Base-by-base conservation (phyloP, 495 filamentous ascomycete genomes). In the Annulohypoxylon moriforme region DNA sequence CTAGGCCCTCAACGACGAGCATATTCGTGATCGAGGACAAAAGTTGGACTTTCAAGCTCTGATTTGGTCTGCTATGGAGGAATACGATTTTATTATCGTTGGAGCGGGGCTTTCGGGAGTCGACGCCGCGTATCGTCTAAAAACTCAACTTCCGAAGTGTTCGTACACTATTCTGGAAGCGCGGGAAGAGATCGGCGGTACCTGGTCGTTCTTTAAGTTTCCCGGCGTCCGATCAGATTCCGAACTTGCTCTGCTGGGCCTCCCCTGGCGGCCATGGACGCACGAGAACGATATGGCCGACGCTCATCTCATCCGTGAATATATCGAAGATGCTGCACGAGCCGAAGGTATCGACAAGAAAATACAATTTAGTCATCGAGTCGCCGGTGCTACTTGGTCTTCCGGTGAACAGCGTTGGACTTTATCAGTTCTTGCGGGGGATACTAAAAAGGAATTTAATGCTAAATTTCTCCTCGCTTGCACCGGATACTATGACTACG, bases 61-160 rank as follows among this genome's bases (percentile, higher is more conserved):
- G 22, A 9, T 18, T 20, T 3, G 5, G 16, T 44, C 5, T 4
- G 18, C 24, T 4, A 68, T 69, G 52, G 68, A 75, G 1, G 68
- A 74, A 29, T 68, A 79, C 77, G 91, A 94, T 78, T 83, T 93
- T 18, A 76, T 91, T 65, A 87, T 94, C 72, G 75, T 93, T 38
- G 91, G 91, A 50, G 91, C 91, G 3, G 92, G 92, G 29, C 88
- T 94, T 66, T 90, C 88, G 49, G 92, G 91, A 61, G 88, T 94
- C 81, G 92, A 94, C 74, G 84, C 90, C 38, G 91, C 83, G 11
- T 93, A 93, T 72, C 87, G 90, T 4, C 68, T 94, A 1, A 89
- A 93, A 73, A 81, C 82, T 3, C 77, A 87, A 68, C 74, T 89
- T 4, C 89, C 92, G 0, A 71, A 85, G 33, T 81, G 81, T 64